A percentile compares a stretch with the other conserved stretches of the same genome.
Conservation (phyloP, 2,329 filamentous ascomycete species). For the Aspergillus bombycis region DNA sequence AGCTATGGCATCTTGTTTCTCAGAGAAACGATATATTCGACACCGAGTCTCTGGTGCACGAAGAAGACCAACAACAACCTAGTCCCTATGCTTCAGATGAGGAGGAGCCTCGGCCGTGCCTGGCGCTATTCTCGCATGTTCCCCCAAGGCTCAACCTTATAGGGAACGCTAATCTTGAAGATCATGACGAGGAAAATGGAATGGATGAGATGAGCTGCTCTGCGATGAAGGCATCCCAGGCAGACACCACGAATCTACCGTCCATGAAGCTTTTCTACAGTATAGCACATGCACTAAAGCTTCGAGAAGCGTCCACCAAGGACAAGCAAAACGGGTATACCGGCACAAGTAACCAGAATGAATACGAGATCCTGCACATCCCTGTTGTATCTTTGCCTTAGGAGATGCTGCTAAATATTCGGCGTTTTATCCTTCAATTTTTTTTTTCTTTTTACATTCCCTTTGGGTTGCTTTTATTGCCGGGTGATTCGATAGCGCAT, state of each 20-base stretch:
- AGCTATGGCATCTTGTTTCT: slow-evolving; percentile 40
- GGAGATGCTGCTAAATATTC: neutral
- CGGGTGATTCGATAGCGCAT: neutral
- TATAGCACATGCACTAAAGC: slow-evolving; percentile 14
- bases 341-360: neutral
- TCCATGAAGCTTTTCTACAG: slow-evolving; percentile 17
- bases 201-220: slow-evolving; percentile 4
- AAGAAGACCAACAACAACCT: slow-evolving; percentile 18
- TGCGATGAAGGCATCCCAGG: neutral
- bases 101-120: slow-evolving; percentile 15
- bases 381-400: slow-evolving; percentile 18
- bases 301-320: slow-evolving; percentile 14
- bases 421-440: neutral
- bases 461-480: neutral
- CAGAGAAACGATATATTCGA: slow-evolving; percentile 33
- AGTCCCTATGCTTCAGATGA: slow-evolving; percentile 22
- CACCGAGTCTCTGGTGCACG: slow-evolving; percentile 20
- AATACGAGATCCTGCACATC: slow-evolving; percentile 14
- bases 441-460: neutral
- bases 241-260: slow-evolving; percentile 15
- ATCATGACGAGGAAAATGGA: slow-evolving; percentile 14
- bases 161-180: slow-evolving; percentile 18
- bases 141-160: slow-evolving; percentile 15
- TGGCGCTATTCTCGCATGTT: slow-evolving; percentile 24
- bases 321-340: slow-evolving; percentile 1